A percentile compares a stretch with the other conserved stretches of the same genome.
Conservation (phyloP, 805 yeast species). For the Wickerhamomyces subpelliculosus region DNA sequence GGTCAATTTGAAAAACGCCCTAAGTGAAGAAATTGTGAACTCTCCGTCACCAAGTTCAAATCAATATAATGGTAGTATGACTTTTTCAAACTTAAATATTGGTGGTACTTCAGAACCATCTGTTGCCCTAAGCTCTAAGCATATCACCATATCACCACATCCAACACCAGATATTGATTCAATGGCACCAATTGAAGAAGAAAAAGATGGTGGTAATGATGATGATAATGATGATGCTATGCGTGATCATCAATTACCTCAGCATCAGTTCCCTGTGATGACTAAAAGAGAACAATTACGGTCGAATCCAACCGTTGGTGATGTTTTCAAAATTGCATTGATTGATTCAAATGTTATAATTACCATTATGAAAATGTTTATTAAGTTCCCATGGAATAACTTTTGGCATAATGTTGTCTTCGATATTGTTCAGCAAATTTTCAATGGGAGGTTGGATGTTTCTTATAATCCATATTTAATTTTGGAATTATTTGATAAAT, state of each 20-base stretch:
- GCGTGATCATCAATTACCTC: background rate
- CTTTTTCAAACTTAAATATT: conserved; percentile 18
- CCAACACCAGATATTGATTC: conserved; percentile 7
- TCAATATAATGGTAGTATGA: conserved; percentile 4
- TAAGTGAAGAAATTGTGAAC: conserved; percentile 19
- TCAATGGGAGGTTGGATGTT: conserved; percentile 65
- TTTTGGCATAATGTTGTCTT: conserved; percentile 82
- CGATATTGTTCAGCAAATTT: conserved; percentile 75
- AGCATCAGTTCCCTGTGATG: background rate
- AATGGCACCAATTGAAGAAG: background rate
- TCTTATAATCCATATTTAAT: conserved; percentile 65
- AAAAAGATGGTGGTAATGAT: background rate
- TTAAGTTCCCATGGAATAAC: conserved; percentile 75
- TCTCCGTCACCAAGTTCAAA: background rate
- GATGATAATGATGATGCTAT: background rate
- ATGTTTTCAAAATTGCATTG: conserved; percentile 59
- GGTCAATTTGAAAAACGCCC: conserved; percentile 18
- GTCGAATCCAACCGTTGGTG: conserved; percentile 58
- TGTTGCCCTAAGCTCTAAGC: conserved; percentile 20
- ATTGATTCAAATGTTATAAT: conserved; percentile 56
- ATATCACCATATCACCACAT: conserved; percentile 20
- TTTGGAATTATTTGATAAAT: conserved; percentile 54
- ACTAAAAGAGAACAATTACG: conserved; percentile 31
- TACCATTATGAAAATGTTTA: conserved; percentile 60
- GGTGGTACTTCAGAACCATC: conserved; percentile 24